These are phyloP conservation scores for Saccharomyces hybrid DNA, from an alignment of 1,139 yeast species.

Conservation along the genomic window DNA sequence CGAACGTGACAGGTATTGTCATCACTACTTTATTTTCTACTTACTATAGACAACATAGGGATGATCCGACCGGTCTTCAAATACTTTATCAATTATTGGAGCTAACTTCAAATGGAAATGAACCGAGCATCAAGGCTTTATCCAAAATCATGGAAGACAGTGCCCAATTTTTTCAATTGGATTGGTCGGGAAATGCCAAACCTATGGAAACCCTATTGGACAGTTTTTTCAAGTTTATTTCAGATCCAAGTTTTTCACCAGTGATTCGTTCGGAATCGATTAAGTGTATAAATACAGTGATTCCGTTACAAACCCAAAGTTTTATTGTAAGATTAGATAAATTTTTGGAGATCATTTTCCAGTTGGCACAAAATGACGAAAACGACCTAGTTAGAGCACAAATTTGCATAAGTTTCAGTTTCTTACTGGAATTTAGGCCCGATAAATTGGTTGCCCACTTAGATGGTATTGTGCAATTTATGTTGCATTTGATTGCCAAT, in stretches of 20 bases:
- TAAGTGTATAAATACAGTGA: conserved; percentile 69
- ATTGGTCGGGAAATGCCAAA: conserved; percentile 44
- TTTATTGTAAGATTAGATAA: conserved; percentile 58
- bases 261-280: conserved; percentile 54
- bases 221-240: conserved; percentile 49
- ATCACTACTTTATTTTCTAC: conserved; percentile 71
- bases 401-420: conserved; percentile 72
- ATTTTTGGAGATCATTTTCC: conserved; percentile 56
- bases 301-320: conserved; percentile 59
- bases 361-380: conserved; percentile 48
- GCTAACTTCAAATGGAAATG: conserved; percentile 49
- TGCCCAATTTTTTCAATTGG: conserved; percentile 39
- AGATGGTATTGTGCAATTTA: conserved; percentile 76
- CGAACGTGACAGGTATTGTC: conserved; percentile 86
- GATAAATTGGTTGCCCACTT: conserved; percentile 75
- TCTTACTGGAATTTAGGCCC: conserved; percentile 67
- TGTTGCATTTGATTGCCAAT: conserved; percentile 64
- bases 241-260: conserved; percentile 36
- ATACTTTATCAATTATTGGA: conserved; percentile 60
- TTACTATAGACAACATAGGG: conserved; percentile 30
- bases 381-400: conserved; percentile 58
- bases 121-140: conserved; percentile 76
- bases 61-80: conserved; percentile 49
- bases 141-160: conserved; percentile 82
- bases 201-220: conserved; percentile 66